phyloP scores from a whole-genome alignment of 805 yeast species.

The Pichia exigua region DNA sequence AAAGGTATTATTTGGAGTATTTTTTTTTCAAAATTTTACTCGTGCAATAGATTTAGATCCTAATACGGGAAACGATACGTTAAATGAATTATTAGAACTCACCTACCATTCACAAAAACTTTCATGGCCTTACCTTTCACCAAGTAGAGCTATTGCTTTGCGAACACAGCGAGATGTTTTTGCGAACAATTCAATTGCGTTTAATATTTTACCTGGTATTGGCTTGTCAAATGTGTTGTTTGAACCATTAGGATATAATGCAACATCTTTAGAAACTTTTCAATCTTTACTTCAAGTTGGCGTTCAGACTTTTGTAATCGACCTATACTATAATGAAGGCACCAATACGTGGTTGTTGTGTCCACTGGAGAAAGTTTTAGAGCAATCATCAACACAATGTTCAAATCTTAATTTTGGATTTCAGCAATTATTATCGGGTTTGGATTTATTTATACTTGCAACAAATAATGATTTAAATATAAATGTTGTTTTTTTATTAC shows the following conservation, averaged over 20 bases:
- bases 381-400: not conserved
- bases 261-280: slow-evolving; percentile 24
- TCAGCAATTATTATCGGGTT: slow-evolving; percentile 17
- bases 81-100: not conserved
- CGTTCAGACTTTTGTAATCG: slow-evolving; percentile 39
- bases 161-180: slow-evolving; percentile 43
- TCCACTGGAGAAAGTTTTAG: slow-evolving; percentile 25
- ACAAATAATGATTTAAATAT: slow-evolving; percentile 43
- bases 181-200: slow-evolving; percentile 32
- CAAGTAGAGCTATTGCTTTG: slow-evolving; percentile 27
- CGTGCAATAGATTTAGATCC: not conserved
- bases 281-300: slow-evolving; percentile 35
- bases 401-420: slow-evolving; percentile 14
- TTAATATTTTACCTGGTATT: slow-evolving; percentile 34
- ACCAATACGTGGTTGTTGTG: slow-evolving; percentile 48
- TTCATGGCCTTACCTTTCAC: slow-evolving; percentile 28
- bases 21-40: not conserved
- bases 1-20: not conserved
- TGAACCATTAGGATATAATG: slow-evolving; percentile 26
- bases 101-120: not conserved
- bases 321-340: slow-evolving; percentile 48
- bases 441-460: slow-evolving; percentile 29
- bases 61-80: not conserved
- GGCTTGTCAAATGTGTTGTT: slow-evolving; percentile 29
- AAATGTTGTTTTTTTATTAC: slow-evolving; percentile 33